Evolutionary conservation across 2,329 filamentous ascomycete genomes (phyloP).

Genomic region (Ceratocystis alfenasii): DNA sequence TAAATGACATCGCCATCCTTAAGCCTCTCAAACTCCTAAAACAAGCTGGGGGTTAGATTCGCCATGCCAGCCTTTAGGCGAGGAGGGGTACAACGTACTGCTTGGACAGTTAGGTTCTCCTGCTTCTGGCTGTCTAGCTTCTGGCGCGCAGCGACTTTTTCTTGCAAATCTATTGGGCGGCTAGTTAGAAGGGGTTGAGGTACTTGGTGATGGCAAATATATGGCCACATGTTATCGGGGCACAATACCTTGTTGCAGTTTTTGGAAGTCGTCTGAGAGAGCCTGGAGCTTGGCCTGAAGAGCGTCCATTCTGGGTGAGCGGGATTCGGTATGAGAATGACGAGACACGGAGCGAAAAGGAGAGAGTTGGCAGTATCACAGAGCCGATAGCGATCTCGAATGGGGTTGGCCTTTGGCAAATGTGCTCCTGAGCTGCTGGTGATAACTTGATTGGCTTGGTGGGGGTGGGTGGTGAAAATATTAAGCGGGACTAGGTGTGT

Average conservation of each 20-base stretch:
- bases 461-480: conserved; percentile 18
- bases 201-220: neutral
- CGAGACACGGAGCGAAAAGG: neutral
- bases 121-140: conserved; percentile 89
- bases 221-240: neutral
- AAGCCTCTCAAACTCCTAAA: conserved; percentile 68
- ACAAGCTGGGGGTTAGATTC: conserved; percentile 23
- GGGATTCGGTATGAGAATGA: neutral
- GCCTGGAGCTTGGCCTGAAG: conserved; percentile 66
- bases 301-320: conserved; percentile 47
- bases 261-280: conserved; percentile 77
- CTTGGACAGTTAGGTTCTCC: conserved; percentile 80
- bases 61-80: neutral
- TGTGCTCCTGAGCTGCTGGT: neutral
- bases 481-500: conserved; percentile 13
- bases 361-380: neutral
- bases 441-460: neutral
- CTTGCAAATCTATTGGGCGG: conserved; percentile 57
- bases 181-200: conserved; percentile 14
- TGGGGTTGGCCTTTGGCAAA: neutral
- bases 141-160: conserved; percentile 64
- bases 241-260: conserved; percentile 62
- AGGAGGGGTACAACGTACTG: conserved; percentile 38
- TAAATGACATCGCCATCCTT: conserved; percentile 81
- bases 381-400: neutral